These are phyloP conservation scores for Conticribra weissflogii DNA, from an alignment of 108 stramenopile species.

Conservation along the genomic window DNA sequence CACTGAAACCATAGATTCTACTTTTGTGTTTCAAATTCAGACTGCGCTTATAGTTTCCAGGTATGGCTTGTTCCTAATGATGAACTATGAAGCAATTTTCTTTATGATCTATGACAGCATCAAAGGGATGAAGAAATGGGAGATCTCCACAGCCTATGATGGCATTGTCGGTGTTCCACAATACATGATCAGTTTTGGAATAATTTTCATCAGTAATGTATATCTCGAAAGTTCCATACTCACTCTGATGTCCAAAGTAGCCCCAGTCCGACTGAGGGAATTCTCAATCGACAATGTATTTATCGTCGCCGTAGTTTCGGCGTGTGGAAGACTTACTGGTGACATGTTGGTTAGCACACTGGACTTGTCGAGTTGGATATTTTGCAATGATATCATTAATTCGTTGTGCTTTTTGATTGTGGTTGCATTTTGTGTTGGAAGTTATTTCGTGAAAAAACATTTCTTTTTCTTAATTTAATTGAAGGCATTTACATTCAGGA, in stretches of 20 bases:
- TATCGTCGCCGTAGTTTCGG: conserved; percentile 28
- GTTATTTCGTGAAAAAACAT: conserved; percentile 43
- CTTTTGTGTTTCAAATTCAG: conserved; percentile 2
- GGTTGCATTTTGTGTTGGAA: conserved; percentile 24
- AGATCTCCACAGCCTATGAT: conserved; percentile 28
- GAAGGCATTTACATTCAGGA: too few species aligned
- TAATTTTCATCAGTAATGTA: conserved; percentile 31
- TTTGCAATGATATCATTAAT: conserved; percentile 37
- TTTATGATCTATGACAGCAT: conserved; percentile 18
- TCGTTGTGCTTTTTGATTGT: conserved; percentile 26
- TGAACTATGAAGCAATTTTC: conserved; percentile 48
- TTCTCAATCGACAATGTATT: conserved; percentile 41
- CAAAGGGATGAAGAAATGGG: conserved; percentile 10
- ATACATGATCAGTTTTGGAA: conserved; percentile 24
- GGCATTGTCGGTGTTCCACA: conserved; percentile 25
- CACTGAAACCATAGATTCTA: neutral
- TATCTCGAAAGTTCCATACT: conserved; percentile 30
- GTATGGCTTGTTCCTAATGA: conserved; percentile 35
- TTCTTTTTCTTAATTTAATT: conserved; percentile 52
- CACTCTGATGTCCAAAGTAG: conserved; percentile 46
- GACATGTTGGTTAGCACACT: conserved; percentile 27
- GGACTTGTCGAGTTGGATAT: conserved; percentile 33
- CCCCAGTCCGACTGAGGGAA: conserved; percentile 29
- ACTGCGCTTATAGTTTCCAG: conserved; percentile 22
- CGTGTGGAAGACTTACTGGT: conserved; percentile 26